phyloP scores from a whole-genome alignment of 1,284 basidiomycete species.

The Trametes sp. region DNA sequence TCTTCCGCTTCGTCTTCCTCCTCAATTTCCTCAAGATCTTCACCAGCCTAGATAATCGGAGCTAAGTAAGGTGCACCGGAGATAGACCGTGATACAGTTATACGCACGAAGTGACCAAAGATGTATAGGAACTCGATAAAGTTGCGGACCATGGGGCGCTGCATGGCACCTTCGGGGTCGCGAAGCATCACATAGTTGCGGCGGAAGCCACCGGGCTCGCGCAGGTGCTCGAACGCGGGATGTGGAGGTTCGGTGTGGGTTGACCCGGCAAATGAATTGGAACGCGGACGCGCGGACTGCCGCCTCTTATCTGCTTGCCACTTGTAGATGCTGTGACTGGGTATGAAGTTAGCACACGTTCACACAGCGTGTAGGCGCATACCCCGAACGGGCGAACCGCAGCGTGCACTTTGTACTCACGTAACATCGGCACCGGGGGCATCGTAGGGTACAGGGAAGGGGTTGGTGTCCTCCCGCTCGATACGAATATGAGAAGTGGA shows the following conservation, averaged over 20 bases:
- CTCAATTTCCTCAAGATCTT: constrained; percentile 92
- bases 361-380: not conserved
- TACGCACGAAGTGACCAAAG: constrained; percentile 93
- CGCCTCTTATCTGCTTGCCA: constrained; percentile 84
- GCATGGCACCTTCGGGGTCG: constrained; percentile 68
- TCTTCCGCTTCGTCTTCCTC: constrained; percentile 56
- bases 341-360: constrained; percentile 12
- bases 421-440: constrained; percentile 89
- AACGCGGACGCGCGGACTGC: constrained; percentile 62
- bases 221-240: constrained; percentile 89
- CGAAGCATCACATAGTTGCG: constrained; percentile 84
- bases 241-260: constrained; percentile 51
- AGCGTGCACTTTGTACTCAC: constrained; percentile 57
- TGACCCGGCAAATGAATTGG: constrained; percentile 77
- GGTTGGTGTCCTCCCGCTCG: constrained; percentile 60
- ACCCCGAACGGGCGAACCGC: not conserved
- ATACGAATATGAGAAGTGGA: constrained; percentile 44
- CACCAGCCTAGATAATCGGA: constrained; percentile 73
- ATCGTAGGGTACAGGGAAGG: constrained; percentile 86
- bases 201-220: constrained; percentile 93
- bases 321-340: constrained; percentile 92
- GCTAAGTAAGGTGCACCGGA: not conserved
- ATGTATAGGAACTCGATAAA: constrained; percentile 94
- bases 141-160: constrained; percentile 75
- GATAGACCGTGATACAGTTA: not conserved